Conservation (phyloP, 352 stramenopile genomes). For the Phytopythium kandeliae region DNA sequence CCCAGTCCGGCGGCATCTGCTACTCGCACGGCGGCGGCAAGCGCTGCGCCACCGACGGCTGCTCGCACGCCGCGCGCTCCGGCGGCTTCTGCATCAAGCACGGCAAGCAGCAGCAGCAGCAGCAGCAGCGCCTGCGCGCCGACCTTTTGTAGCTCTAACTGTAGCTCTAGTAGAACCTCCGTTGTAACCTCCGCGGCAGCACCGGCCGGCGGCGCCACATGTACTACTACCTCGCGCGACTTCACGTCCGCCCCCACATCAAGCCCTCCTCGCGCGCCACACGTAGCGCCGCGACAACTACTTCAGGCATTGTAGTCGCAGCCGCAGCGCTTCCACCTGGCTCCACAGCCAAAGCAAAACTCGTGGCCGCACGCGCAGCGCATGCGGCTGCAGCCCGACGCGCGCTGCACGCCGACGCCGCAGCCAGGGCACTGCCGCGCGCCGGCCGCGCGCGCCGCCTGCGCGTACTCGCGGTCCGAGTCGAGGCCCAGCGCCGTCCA, state of each 20-base stretch:
- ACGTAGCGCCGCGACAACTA: no score
- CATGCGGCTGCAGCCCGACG: constrained; percentile 52
- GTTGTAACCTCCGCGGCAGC: no score
- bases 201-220: no score
- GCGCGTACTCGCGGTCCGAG: constrained; percentile 59
- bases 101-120: constrained; percentile 71
- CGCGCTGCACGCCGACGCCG: constrained; percentile 54
- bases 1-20: constrained; percentile 77
- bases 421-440: constrained; percentile 64
- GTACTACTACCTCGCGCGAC: no score
- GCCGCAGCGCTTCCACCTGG: constrained; percentile 33
- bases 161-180: no score
- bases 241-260: no score
- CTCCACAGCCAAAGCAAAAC: constrained; percentile 52
- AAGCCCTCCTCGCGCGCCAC: not conserved
- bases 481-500: constrained; percentile 39
- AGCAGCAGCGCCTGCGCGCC: constrained; percentile 14
- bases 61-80: constrained; percentile 70
- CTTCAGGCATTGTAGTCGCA: no score
- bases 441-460: constrained; percentile 20
- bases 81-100: constrained; percentile 84
- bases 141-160: no score
- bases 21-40: constrained; percentile 84
- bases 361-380: constrained; percentile 48
- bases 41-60: constrained; percentile 66